Evolutionary conservation across 371 early-diverging fungal species (phyloP), one percentile per base, ranked within the genome.

Genomic region (Mortierella sp.): DNA sequence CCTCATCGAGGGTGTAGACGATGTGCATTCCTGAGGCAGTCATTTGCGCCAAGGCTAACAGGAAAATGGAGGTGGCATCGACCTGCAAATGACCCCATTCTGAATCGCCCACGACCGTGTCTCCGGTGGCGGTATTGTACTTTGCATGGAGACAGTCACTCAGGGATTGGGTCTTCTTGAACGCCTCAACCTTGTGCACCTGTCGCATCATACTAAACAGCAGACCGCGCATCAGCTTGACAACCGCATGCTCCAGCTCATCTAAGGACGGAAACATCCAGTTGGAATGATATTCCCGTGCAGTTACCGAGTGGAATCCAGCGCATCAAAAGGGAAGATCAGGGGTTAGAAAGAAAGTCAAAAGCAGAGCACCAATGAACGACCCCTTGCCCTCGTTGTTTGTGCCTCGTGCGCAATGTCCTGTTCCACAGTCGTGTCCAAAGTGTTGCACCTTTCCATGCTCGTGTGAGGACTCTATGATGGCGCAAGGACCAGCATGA

Each of bases 201-300:
- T 96, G 96, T 10, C 92, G 87, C 94, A 94, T 94, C 94, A 95
- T 94, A 22, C 88, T 70, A 65, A 87, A 90, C 17, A 96, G 81
- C 31, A 96, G 68, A 16, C 94, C 96, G 4, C 92, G 83, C 92
- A 92, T 92, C 63, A 91, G 77, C 78, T 96, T 96, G 67, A 93
- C 83, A 40, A 92, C 92, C 6, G 93, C 84, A 71, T 94, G 91
- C 67, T 95, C 93, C 25, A 95, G 85, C 57, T 95, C 94, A 72
- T 92, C 93, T 93, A 57, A 6, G 17, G 21, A 31, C n/a, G 17
- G 21, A 1, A 7, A 10, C 7, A 34, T n/a, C n/a, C n/a, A 34
- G 10, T 10, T 4, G 10, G 34, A 10, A 7, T n/a, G n/a, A n/a
- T n/a, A n/a, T n/a, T n/a, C n/a, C n/a, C n/a, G n/a, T n/a, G n/a